A percentile compares a stretch with the other conserved stretches of the same genome.
Conservation (phyloP, 306 rosid genomes). For the Oxytropis ochrocephala region DNA sequence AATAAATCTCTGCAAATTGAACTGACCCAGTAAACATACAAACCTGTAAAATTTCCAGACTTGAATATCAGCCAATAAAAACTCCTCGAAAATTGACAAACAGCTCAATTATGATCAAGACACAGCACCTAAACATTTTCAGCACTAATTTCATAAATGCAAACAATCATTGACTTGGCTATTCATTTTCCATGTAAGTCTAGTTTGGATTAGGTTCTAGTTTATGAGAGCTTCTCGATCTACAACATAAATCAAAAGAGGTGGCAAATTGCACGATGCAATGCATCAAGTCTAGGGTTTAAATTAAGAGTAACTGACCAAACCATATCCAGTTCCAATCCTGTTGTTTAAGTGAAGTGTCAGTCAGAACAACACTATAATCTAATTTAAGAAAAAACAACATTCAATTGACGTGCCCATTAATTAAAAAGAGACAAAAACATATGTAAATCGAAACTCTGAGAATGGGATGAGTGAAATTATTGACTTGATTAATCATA, state of each 20-base stretch:
- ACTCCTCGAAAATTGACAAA: not conserved
- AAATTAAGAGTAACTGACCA: not conserved
- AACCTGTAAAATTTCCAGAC: constrained; percentile 55
- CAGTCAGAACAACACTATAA: too few species aligned
- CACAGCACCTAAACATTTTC: not conserved
- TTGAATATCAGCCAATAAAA: constrained; percentile 23
- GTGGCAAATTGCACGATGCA: not conserved
- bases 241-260: not conserved
- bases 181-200: not conserved
- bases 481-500: not conserved
- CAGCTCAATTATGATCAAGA: not conserved
- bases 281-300: not conserved
- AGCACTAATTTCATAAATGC: not conserved
- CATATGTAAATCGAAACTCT: too few species aligned
- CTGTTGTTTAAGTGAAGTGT: too few species aligned
- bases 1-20: constrained; percentile 72
- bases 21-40: constrained; percentile 63
- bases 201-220: too few species aligned
- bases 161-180: not conserved
- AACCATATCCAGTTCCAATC: too few species aligned
- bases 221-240: not conserved
- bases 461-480: not conserved
- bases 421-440: too few species aligned
- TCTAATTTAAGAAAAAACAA: too few species aligned
- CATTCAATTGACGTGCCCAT: too few species aligned